These are phyloP conservation scores for Primulina huaijiensis DNA, from an alignment of 257 asterid species.

Conservation along the genomic window DNA sequence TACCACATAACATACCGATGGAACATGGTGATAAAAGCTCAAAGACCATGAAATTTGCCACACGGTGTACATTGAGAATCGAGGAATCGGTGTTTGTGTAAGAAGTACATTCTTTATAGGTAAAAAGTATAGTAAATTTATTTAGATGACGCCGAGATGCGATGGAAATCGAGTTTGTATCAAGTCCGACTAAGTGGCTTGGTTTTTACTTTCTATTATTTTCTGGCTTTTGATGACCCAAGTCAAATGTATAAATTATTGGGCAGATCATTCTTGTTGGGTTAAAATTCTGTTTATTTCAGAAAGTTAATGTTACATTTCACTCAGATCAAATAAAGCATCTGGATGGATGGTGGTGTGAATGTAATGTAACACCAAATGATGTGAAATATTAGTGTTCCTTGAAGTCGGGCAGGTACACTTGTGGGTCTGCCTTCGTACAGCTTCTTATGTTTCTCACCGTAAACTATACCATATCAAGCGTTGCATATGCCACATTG, in stretches of 20 bases:
- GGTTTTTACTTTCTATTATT: not conserved
- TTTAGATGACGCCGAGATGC: conserved; percentile 7
- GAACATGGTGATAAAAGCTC: not conserved
- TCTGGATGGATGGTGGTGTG: too few species aligned
- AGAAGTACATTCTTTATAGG: conserved; percentile 1
- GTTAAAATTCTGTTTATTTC: not conserved
- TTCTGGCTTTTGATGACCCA: not conserved
- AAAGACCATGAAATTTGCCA: not conserved
- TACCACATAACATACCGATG: not conserved
- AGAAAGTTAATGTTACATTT: too few species aligned
- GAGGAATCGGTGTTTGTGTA: not conserved
- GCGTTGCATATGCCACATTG: not conserved
- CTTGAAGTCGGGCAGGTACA: not conserved
- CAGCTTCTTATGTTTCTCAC: not conserved
- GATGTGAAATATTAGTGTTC: not conserved
- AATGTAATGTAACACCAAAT: not conserved
- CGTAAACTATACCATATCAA: not conserved
- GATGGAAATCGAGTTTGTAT: conserved; percentile 12
- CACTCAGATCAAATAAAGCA: too few species aligned
- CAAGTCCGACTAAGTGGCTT: not conserved
- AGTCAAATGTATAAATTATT: conserved; percentile 2
- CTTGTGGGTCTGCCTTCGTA: not conserved
- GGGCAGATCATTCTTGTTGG: not conserved
- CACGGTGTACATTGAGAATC: not conserved
- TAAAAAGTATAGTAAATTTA: not conserved